A percentile compares a stretch with the other conserved stretches of the same genome.
phyloP scores from a whole-genome alignment of 495 filamentous ascomycete genomes.

The Endocarpon pusillum region DNA sequence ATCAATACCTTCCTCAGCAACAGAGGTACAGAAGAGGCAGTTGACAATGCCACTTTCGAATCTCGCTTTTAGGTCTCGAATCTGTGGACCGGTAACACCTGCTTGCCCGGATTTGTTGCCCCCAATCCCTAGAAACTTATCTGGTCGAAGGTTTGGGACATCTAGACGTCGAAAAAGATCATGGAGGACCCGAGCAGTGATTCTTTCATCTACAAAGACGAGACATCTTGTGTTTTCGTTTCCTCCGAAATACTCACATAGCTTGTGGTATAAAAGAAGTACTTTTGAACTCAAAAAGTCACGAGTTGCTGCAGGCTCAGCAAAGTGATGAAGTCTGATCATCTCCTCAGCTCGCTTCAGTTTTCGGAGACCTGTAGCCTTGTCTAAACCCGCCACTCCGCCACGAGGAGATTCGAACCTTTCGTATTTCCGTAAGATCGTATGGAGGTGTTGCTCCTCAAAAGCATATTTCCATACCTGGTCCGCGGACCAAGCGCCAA shows the following conservation, averaged over 20 bases:
- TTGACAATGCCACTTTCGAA: constrained; percentile 71
- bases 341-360: constrained; percentile 43
- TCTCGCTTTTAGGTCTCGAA: constrained; percentile 45
- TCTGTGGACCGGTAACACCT: too few relatives aligned
- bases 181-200: constrained; percentile 56
- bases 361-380: constrained; percentile 31
- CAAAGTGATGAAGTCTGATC: constrained; percentile 32
- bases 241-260: constrained; percentile 39
- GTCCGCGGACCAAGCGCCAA: constrained; percentile 83
- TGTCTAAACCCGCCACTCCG: constrained; percentile 16
- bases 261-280: constrained; percentile 34
- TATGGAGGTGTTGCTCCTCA: constrained; percentile 42
- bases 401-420: constrained; percentile 12
- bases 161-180: constrained; percentile 43
- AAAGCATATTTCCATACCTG: constrained; percentile 60
- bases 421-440: constrained; percentile 38
- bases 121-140: constrained; percentile 48
- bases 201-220: constrained; percentile 65
- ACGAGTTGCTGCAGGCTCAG: constrained; percentile 13
- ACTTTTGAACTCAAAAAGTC: constrained; percentile 56
- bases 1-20: constrained; percentile 90
- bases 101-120: constrained; percentile 24
- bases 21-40: constrained; percentile 79
- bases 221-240: constrained; percentile 56
- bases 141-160: constrained; percentile 43